Conservation (phyloP, 129 eudicot genomes). For the Escallonia rubra region DNA sequence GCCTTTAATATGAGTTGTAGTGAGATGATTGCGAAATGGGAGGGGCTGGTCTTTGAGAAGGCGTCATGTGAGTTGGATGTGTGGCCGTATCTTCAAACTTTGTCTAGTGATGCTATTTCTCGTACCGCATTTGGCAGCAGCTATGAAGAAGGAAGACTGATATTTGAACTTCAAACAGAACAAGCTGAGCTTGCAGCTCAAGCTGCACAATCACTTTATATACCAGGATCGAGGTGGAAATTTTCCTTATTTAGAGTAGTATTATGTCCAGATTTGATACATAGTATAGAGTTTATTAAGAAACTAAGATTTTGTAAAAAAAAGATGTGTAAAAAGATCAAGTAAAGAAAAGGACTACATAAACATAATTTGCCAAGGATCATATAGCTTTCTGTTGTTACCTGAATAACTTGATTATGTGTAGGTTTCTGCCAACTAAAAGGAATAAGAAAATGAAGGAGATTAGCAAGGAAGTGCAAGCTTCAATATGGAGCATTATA, state of each 20-base stretch:
- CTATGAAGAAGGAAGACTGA: neutral
- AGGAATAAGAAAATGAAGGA: conserved; percentile 24
- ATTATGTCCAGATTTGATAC: too few species aligned
- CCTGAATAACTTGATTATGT: too few species aligned
- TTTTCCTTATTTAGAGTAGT: neutral
- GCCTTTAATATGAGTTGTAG: neutral
- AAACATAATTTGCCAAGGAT: neutral
- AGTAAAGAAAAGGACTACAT: neutral
- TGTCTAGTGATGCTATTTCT: neutral
- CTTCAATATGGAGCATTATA: conserved; percentile 17
- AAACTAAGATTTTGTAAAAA: too few species aligned
- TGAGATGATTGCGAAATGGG: neutral
- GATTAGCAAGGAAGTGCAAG: conserved; percentile 11
- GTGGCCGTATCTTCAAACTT: neutral
- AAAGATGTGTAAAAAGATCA: too few species aligned
- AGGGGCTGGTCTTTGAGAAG: neutral
- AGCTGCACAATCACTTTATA: conserved; percentile 3
- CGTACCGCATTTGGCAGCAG: neutral
- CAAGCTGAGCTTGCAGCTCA: neutral
- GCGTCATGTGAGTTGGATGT: neutral
- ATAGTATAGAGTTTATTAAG: too few species aligned
- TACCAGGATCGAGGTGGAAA: conserved; percentile 12
- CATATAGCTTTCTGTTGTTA: too few species aligned
- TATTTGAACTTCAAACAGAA: conserved; percentile 5
- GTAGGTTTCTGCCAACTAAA: conserved; percentile 21